Percentiles rank a stretch among this genome's conserved stretches.
phyloP scores from a whole-genome alignment of 768 basidiomycete genomes.

The Boletus sp. region DNA sequence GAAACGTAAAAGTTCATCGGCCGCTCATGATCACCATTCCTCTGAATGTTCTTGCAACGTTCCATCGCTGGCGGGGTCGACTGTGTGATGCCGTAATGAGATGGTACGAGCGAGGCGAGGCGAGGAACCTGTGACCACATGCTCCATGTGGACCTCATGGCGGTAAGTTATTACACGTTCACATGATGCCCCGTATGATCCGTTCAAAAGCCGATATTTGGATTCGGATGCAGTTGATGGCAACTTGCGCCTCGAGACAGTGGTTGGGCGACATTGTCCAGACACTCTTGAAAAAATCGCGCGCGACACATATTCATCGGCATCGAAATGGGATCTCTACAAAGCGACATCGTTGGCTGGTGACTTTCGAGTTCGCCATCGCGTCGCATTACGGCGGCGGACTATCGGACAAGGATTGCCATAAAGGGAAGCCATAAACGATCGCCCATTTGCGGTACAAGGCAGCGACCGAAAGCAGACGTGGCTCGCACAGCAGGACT shows the following conservation, averaged over 20 bases:
- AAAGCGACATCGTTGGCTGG: background rate
- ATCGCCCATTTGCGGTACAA: slow-evolving; percentile 14
- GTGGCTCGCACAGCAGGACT: slow-evolving; percentile 7
- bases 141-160: background rate
- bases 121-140: background rate
- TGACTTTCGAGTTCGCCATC: background rate
- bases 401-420: slow-evolving; percentile 4
- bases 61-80: background rate
- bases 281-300: background rate
- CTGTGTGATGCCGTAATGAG: background rate
- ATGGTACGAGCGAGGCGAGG: too few species aligned
- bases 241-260: background rate
- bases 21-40: background rate
- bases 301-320: background rate
- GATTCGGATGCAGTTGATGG: background rate
- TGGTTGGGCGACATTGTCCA: too few species aligned
- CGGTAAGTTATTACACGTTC: slow-evolving; percentile 3
- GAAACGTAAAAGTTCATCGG: background rate
- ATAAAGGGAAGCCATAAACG: slow-evolving; percentile 11
- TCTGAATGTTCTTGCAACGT: background rate
- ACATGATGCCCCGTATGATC: background rate
- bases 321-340: background rate
- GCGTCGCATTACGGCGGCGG: background rate
- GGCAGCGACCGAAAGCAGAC: slow-evolving; percentile 9
- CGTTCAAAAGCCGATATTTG: slow-evolving; percentile 1